These are phyloP conservation scores for Pichia phayaonensis DNA, from an alignment of 805 yeast genomes.

Conservation along the genomic window DNA sequence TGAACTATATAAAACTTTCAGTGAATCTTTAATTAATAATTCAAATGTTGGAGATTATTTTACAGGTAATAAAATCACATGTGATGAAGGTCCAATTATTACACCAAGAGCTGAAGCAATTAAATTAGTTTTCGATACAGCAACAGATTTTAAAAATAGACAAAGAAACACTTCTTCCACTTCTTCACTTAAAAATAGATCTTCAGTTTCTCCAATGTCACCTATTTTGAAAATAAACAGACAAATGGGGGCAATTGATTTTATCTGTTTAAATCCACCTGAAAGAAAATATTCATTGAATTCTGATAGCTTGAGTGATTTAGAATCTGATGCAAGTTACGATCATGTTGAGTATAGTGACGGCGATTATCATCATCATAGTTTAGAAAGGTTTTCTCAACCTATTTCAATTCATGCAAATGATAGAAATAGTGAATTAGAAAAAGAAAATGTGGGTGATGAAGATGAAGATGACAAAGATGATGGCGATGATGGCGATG, in stretches of 20 bases:
- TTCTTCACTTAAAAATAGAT: not conserved
- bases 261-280: conserved; percentile 2
- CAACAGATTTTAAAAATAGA: conserved; percentile 24
- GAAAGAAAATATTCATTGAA: conserved; percentile 1
- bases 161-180: not conserved
- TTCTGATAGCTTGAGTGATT: conserved; percentile 11
- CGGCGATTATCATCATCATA: not conserved
- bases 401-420: not conserved
- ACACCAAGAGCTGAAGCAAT: conserved; percentile 35
- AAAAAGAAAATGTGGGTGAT: conserved; percentile 17
- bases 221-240: not conserved
- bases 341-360: not conserved
- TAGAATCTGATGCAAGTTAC: conserved; percentile 14
- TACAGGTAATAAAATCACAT: conserved; percentile 9
- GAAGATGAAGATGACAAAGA: conserved; percentile 12
- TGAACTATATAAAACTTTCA: conserved; percentile 22
- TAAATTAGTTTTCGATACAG: conserved; percentile 31
- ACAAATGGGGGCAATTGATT: conserved; percentile 9
- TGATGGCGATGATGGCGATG: conserved; percentile 18
- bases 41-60: conserved; percentile 18
- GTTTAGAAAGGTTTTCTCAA: not conserved
- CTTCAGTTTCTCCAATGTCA: not conserved
- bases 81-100: conserved; percentile 9
- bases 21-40: conserved; percentile 19
- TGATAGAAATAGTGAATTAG: conserved; percentile 2